Base-by-base conservation (phyloP, 2,329 filamentous ascomycete genomes). In the Pezicula neosporulosa region DNA sequence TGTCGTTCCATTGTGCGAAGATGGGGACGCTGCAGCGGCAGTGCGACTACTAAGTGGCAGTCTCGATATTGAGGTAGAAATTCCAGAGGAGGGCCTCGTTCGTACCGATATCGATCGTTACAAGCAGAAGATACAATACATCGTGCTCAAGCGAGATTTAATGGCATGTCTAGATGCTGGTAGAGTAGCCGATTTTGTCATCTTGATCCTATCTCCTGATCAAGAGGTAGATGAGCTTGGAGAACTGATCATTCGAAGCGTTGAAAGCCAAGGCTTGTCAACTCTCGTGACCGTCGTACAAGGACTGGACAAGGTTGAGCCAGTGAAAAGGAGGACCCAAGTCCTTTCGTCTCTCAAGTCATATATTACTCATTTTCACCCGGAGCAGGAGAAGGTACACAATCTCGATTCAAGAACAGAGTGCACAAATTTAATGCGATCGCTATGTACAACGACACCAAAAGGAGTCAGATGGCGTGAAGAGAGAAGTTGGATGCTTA, bases 391-490 rank as follows among this genome's bases (percentile, higher is more conserved):
- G 63, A 97, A 94, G 70, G 79, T 99, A 15, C 90, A 93, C 69
- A 94, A 85, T 60, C 77, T 97, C 50, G 91, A 96, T 66, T 93
- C 82, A 56, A 81, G 89, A 65, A 91, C 96, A 66, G 94, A 99
- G 68, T 93, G 89, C 66, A 83, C 90, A 47, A 97, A 97, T 66
- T 76, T 96, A 36, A 88, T 97, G 70, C 83, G 95, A 48, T 93
- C 91, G 27, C 74, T 99, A 15, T 99, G 94, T 76, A 96, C 86
- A 57, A 90, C 88, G 35, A 91, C 87, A 41, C 93, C 94, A 10
- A 97, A 96, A 73, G 94, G 94, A 1, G 82, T 99, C n/a, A 77
- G 86, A 56, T 99, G 94, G 94, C 83, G 94, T 61, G 94, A 99
- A 48, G 90, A 96, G 58, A 82, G 94, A 60, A 96, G 91, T 62